Evolutionary conservation across 2,329 filamentous ascomycete genomes (phyloP).

Genomic region (Venturia oleaginea): DNA sequence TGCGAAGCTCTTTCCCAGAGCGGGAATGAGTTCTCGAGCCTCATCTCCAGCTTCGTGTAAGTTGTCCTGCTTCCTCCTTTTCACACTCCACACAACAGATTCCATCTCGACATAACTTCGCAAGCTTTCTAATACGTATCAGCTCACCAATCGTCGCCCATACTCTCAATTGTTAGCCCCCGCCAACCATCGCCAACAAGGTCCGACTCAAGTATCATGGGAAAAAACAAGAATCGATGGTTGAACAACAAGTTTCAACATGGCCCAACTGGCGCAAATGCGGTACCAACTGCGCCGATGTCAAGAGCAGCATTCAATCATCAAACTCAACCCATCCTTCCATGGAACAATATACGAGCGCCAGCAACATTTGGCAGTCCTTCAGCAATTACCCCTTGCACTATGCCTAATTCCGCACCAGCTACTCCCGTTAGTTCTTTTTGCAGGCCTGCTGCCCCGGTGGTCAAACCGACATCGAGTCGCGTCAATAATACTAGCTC

Average conservation of each 20-base stretch:
- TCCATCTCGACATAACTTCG: neutral
- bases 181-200: neutral
- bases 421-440: neutral
- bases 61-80: neutral
- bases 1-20: conserved; percentile 12
- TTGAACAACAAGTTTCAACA: neutral
- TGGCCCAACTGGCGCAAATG: neutral
- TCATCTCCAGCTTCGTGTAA: conserved; percentile 1
- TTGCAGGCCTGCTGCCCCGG: neutral
- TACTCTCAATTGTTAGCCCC: neutral
- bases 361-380: neutral
- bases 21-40: neutral
- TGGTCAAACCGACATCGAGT: neutral
- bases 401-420: neutral
- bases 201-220: neutral
- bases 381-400: neutral
- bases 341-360: neutral
- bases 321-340: neutral
- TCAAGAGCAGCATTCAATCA: neutral
- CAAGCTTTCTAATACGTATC: neutral
- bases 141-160: neutral
- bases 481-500: neutral
- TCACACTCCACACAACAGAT: neutral
- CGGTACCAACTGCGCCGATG: neutral
- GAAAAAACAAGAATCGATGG: neutral